phyloP scores from a whole-genome alignment of 1,139 yeast genomes.

The Nakaseomyces glabratus region DNA sequence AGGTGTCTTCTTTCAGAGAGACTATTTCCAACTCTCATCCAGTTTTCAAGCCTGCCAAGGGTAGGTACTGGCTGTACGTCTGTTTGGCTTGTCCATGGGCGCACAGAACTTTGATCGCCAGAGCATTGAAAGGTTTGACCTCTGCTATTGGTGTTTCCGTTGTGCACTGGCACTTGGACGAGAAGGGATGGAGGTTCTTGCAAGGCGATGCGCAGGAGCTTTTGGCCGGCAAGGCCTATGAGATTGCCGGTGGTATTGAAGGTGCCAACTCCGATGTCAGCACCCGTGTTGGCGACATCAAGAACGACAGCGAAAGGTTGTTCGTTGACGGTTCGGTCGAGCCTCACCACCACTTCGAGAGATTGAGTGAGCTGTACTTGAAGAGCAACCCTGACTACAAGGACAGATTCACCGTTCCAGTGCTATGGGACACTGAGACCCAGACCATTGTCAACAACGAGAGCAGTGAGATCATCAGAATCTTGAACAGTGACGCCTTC shows the following conservation, averaged over 20 bases:
- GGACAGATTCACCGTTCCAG: constrained; percentile 87
- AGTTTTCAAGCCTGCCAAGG: constrained; percentile 61
- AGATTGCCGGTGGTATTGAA: constrained; percentile 21
- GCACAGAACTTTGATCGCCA: constrained; percentile 68
- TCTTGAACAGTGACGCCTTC: constrained; percentile 61
- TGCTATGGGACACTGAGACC: constrained; percentile 79
- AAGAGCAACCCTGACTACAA: constrained; percentile 66
- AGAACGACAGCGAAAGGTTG: constrained; percentile 19
- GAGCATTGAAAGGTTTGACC: constrained; percentile 69
- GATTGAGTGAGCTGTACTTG: constrained; percentile 63
- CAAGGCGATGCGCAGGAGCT: constrained; percentile 37
- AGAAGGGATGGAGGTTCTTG: constrained; percentile 78
- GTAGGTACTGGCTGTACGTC: constrained; percentile 81
- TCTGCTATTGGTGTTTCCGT: constrained; percentile 57
- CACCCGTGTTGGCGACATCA: constrained; percentile 13
- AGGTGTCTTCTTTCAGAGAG: constrained; percentile 44
- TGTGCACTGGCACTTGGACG: constrained; percentile 84
- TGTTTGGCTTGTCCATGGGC: constrained; percentile 95
- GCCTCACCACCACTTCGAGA: constrained; percentile 48
- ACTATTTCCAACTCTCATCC: constrained; percentile 46
- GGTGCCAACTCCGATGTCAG: constrained; percentile 13
- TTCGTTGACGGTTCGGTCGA: constrained; percentile 44
- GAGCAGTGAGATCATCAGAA: constrained; percentile 78
- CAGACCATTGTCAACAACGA: constrained; percentile 84
- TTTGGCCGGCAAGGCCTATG: constrained; percentile 12